A percentile compares a stretch with the other conserved stretches of the same genome.
Evolutionary conservation across 2,329 filamentous ascomycete genomes (phyloP).

Genomic region (Fusarium veterinarium): DNA sequence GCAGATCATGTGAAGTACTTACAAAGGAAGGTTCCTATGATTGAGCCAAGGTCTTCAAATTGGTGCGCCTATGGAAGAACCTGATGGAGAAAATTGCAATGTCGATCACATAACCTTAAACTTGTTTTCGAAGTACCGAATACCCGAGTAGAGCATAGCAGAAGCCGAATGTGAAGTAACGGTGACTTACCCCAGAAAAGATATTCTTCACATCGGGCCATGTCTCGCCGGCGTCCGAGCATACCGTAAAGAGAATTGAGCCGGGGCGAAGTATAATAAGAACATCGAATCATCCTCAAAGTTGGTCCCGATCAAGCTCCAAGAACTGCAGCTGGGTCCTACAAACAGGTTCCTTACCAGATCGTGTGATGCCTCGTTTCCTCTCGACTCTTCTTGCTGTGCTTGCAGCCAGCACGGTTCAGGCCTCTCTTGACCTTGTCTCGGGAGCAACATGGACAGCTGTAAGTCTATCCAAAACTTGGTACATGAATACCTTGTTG

Average conservation of each 20-base stretch:
- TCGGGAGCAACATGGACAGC: conserved; percentile 61
- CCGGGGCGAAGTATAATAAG: neutral
- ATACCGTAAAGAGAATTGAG: neutral
- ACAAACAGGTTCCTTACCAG: neutral
- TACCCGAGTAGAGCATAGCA: neutral
- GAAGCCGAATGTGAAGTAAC: neutral
- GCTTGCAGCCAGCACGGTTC: conserved; percentile 5
- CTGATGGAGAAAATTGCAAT: neutral
- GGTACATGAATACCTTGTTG: accelerated
- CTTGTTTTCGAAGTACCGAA: neutral
- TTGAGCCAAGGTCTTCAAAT: neutral
- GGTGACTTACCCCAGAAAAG: neutral
- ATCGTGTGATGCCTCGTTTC: conserved; percentile 5
- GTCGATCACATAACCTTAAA: neutral
- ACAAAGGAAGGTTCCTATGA: conserved; percentile 1
- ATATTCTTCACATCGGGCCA: neutral
- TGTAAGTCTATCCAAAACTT: conserved; percentile 36
- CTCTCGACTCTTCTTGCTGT: conserved; percentile 4
- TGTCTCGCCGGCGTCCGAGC: neutral
- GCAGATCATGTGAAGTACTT: conserved; percentile 7
- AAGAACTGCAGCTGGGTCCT: neutral
- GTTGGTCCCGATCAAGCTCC: neutral
- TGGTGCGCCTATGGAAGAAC: neutral
- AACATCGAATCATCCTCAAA: too few relatives aligned
- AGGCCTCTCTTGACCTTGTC: conserved; percentile 50